Evolutionary conservation across 495 filamentous ascomycete genomes (phyloP).

Genomic region (Halenospora varia): DNA sequence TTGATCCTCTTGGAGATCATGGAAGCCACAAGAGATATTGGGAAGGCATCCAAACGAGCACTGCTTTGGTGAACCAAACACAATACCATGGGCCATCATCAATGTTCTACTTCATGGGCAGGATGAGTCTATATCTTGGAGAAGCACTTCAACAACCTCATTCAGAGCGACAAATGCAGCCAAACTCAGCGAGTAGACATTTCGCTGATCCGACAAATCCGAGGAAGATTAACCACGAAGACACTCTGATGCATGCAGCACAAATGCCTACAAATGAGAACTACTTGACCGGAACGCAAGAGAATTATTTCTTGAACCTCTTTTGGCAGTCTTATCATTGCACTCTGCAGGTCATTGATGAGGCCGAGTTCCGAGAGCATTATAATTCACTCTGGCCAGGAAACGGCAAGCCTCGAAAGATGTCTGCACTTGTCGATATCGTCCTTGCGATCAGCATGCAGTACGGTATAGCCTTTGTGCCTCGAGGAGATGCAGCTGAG

Average conservation of each 20-base stretch:
- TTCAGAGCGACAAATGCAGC: background rate
- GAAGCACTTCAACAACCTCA: conserved; percentile 28
- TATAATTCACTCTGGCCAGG: conserved; percentile 43
- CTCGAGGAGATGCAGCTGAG: conserved; percentile 15
- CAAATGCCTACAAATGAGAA: background rate
- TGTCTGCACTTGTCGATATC: conserved; percentile 51
- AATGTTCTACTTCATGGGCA: conserved; percentile 35
- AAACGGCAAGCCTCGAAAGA: conserved; percentile 31
- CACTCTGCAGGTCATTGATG: conserved; percentile 36
- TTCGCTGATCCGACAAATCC: background rate
- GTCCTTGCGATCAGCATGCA: conserved; percentile 53
- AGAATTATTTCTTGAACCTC: conserved; percentile 44
- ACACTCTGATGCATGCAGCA: background rate
- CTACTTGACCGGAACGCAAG: conserved; percentile 27
- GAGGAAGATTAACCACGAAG: background rate
- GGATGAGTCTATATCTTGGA: conserved; percentile 32
- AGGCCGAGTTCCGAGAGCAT: conserved; percentile 42
- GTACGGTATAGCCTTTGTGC: conserved; percentile 34
- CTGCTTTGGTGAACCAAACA: conserved; percentile 25
- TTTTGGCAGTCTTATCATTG: conserved; percentile 48
- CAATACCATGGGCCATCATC: conserved; percentile 38
- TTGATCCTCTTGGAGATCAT: background rate
- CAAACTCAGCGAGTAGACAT: background rate
- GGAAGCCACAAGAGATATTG: conserved; percentile 14
- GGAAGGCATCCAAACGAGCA: conserved; percentile 27